Base-by-base conservation (phyloP, 2,329 filamentous ascomycete genomes). In the Xylaria arbuscula region DNA sequence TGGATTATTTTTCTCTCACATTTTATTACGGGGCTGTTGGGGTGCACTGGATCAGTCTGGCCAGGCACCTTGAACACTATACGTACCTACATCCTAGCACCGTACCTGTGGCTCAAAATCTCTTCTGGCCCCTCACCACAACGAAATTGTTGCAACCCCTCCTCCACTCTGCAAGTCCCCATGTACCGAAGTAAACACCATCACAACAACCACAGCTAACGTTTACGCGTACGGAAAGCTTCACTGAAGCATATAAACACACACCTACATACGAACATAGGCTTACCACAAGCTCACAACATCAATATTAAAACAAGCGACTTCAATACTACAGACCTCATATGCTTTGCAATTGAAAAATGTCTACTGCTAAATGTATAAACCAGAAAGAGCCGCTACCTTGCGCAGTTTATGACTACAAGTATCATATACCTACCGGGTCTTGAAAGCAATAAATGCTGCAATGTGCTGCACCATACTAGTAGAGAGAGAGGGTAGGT, bases 11-110 rank as follows among this genome's bases (percentile, higher is more conserved):
- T 53, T 38, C 32, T 54, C 28, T 40, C 34, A 45, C 24, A 47
- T 48, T 62, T 59, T 66, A 62, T 62, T 69, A 66, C 59, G 67
- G 59, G 63, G 62, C 63, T 34, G 56, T 58, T 63, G 32, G 62
- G 59, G 54, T 63, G 54, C 59, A 47, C 47, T 47, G 45, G 47
- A 67, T 63, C 67, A 67, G 53, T 59, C 40, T 32, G 36, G 34
- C 40, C 32, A 36, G 51, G 9, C 9, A 36, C 45, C 28, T 28
- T 40, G 13, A 28, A 22, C 40, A 61, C 62, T 53, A n/a, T n/a
- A n/a, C n/a, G n/a, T n/a, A n/a, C n/a, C n/a, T n/a, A n/a, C n/a
- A n/a, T n/a, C n/a, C n/a, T n/a, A n/a, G n/a, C n/a, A n/a, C n/a
- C n/a, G n/a, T n/a, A 45, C 42, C 50, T 42, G 59, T 38, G 34